Evolutionary conservation across 2,329 filamentous ascomycete species (phyloP), one percentile per base, ranked within the genome.

Genomic region (Pseudogymnoascus sp.): DNA sequence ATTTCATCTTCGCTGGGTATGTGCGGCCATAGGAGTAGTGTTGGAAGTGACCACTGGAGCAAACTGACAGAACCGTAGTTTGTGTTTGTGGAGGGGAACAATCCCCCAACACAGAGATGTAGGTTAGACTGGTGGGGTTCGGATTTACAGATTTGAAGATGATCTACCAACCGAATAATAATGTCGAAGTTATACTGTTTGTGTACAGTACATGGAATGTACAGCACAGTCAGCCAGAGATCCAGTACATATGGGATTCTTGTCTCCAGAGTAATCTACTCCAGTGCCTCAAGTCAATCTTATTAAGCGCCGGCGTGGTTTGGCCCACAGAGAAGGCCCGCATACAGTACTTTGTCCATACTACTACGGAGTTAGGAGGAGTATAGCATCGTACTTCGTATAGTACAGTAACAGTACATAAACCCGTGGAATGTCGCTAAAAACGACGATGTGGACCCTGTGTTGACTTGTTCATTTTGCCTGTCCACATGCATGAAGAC

Each of bases 1-100:
- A 57, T 57, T 57, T 57, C 51, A 57, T 57, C 51, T 34, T 57
- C 51, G 51, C 47, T 57, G 47, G 47, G 47, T 57, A 57, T 57
- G n/a, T 34, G 47, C 47, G 26, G 47, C 47, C 47, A 57, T 16
- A 57, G n/a, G 26, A 57, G 47, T 57, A 57, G 47, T 57, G 51
- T 57, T 34, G 29, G 45, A 14, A 26, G n/a, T 34, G 26, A 14
- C 51, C 51, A 21, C n/a, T 57, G 29, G 51, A 57, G 51, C 12
- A 36, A 57, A 57, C 51, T 57, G 51, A 57, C 29, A 57, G 29
- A 57, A 34, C 51, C 29, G 51, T 21, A 34, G 51, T 21, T 34
- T 18, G 47, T 31, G 26, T 54, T 54, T 34, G 51, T 57, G 51
- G 51, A 57, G 51, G 51, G 51, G 51, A 57, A 57, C 16, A 12